Percentiles rank a stretch among this genome's conserved stretches.
phyloP scores from a whole-genome alignment of 331 rosid genomes.

The Dryas integrifolia region DNA sequence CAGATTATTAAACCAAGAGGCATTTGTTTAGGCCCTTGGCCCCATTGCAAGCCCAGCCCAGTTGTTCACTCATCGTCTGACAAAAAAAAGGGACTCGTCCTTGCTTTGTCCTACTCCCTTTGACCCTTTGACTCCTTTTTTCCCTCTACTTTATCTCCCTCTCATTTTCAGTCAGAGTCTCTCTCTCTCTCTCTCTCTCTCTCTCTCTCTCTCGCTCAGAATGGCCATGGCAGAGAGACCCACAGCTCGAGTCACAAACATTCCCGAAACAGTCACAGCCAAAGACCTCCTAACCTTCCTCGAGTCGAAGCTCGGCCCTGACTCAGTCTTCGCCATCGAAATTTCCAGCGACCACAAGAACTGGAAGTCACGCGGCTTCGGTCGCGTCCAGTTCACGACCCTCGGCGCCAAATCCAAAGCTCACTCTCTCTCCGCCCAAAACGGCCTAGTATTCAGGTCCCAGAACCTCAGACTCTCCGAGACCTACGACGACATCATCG shows the following conservation, averaged over 20 bases:
- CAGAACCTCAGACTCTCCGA: conserved; percentile 50
- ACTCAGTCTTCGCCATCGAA: conserved; percentile 72
- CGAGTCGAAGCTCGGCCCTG: conserved; percentile 43
- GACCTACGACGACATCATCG: conserved; percentile 52
- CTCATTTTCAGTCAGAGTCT: neutral
- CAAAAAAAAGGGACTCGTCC: too few relatives aligned
- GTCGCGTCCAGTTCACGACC: conserved; percentile 73
- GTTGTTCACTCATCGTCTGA: too few relatives aligned
- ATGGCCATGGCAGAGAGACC: conserved; percentile 39
- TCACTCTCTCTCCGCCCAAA: conserved; percentile 33
- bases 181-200: conserved; percentile 2
- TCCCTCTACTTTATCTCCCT: neutral
- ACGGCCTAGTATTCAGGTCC: conserved; percentile 43
- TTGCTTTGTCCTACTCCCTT: too few relatives aligned
- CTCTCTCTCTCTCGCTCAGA: conserved; percentile 5
- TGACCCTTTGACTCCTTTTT: neutral
- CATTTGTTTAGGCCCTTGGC: too few relatives aligned
- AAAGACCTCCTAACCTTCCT: conserved; percentile 55
- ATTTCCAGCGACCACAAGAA: conserved; percentile 57
- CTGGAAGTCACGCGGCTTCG: conserved; percentile 78
- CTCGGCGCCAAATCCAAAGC: conserved; percentile 38
- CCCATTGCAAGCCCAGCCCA: too few relatives aligned
- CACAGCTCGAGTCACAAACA: conserved; percentile 53
- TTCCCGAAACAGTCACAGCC: conserved; percentile 60
- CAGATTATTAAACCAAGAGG: too few relatives aligned